Base-by-base conservation (phyloP, 208 protist genomes). In the Trypanosoma platydactyli region DNA sequence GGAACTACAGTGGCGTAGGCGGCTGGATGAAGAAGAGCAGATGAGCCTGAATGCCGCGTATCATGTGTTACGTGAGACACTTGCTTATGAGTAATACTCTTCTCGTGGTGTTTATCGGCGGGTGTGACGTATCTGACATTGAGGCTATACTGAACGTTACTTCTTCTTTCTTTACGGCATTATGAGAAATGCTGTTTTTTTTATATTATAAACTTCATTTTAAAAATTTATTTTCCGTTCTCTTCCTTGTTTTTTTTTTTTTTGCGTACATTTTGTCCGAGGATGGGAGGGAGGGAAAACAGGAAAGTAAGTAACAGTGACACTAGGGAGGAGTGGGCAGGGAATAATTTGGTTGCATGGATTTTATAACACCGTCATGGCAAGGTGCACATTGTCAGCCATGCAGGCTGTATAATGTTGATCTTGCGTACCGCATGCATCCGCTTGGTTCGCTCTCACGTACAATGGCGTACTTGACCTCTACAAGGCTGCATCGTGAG, bases 371-470 rank as follows among this genome's bases (percentile, higher is more conserved):
- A 38, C 40, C 3, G 30, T 25, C 15, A 1, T 55, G 54, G 66
- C 35, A 57, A 29, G 16, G 18, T 59, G 20, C 40, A 51, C 9
- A n/a, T 24, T 29, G 33, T 67, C 51, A 38, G 0, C 62, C 48
- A 2, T 57, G 40, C 5, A 25, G 63, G 27, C 29, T 71, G 13
- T 57, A 75, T 55, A 64, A 84, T 18, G 61, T 64, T 15, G 35
- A 73, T n/a, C 44, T 80, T 3, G 53, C 54, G 11, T 73, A 70
- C 56, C 68, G 73, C 12, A 48, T 78, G 24, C 24, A 68, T 5
- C 78, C 78, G 24, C 46, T 76, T 7, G 18, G 22, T 2, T 64
- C 76, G 13, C 9, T 66, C 1, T 12, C 60, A 25, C 20, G 15
- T 3, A 55, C 59, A 46, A 42, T 76, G 44, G 45, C 33, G 5